Evolutionary conservation across 2,329 filamentous ascomycete species (phyloP), one percentile per base, ranked within the genome.

Genomic region (Calonectria crousiana): DNA sequence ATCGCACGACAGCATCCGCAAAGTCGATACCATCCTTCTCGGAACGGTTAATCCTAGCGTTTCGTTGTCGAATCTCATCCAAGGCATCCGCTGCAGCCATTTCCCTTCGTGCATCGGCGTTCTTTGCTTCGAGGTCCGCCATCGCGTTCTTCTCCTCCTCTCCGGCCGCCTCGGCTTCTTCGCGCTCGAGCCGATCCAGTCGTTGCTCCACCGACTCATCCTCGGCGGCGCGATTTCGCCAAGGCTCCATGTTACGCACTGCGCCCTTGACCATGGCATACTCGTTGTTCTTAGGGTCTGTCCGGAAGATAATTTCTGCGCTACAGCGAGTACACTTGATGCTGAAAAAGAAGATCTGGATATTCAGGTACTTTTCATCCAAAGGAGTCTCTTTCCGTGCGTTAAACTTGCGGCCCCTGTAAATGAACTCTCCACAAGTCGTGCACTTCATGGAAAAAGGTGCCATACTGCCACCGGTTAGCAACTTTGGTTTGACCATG

Each of bases 1-100:
- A 82, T n/a, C 87, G 83, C 69, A 89, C 86, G 1, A 92, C 87
- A 4, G 89, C 87, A 8, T 91, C 89, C 14, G 88, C 86, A 26
- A 91, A 90, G 71, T 93, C 91, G 4, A 91, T 87, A 3, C 91
- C 92, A 74, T 95, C 92, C 81, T 92, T 91, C 71, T 92, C 91
- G 11, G 93, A 93, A 77, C 94, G 90, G 84, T 98, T 95, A 65
- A 97, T 92, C 76, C 95, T 89, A 10, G 97, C 97, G 86, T 99
- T 99, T 77, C 96, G 88, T 67, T 95, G 96, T 71, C 96, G 90
- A 72, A 99, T 98, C 86, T 98, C 96, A 84, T 99, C 97, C 70
- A 99, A 87, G 10, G 96, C 96, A 87, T 99, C 97, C 2, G 97
- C 97, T 56, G 98, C 95, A 23, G 94, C 95, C 96, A 99, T 99